Percentiles rank a stretch among this genome's conserved stretches.
These are phyloP conservation scores for Aspergillus carbonarius DNA, from an alignment of 2,329 filamentous ascomycete genomes.

Conservation along the genomic window DNA sequence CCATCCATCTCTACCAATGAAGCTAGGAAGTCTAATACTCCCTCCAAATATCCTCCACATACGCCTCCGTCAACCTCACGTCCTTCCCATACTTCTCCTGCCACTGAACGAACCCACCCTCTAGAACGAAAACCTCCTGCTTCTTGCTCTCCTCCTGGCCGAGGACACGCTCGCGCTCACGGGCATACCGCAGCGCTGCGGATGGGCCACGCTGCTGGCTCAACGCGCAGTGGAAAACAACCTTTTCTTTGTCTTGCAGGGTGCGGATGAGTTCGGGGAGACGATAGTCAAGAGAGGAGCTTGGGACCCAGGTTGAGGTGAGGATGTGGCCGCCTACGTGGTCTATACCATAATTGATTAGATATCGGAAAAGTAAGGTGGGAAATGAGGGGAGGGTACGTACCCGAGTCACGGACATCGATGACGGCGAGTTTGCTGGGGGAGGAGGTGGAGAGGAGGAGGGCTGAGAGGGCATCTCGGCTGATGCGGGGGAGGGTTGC, in stretches of 20 bases:
- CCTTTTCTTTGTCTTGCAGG: constrained; percentile 72
- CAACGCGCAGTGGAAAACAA: constrained; percentile 92
- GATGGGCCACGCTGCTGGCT: constrained; percentile 86
- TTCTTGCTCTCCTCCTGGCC: constrained; percentile 41
- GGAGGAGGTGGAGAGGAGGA: constrained; percentile 56
- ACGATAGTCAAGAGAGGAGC: constrained; percentile 67
- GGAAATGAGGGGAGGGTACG: constrained; percentile 12
- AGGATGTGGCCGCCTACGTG: constrained; percentile 88
- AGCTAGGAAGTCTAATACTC: constrained; percentile 41
- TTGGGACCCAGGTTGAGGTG: constrained; percentile 73
- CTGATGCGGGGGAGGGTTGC: constrained; percentile 66
- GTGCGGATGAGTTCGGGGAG: constrained; percentile 80
- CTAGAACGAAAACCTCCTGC: constrained; percentile 79
- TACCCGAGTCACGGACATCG: constrained; percentile 84
- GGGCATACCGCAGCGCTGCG: constrained; percentile 72
- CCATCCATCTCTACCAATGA: neutral
- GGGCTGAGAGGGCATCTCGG: constrained; percentile 65
- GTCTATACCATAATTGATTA: constrained; percentile 53
- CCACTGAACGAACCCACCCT: constrained; percentile 84
- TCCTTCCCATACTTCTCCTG: constrained; percentile 78
- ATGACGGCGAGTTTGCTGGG: constrained; percentile 65
- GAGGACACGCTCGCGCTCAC: constrained; percentile 60
- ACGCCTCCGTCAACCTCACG: constrained; percentile 77
- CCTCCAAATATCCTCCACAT: constrained; percentile 80
- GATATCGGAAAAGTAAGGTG: neutral